Percentiles rank a stretch among this genome's conserved stretches.
Evolutionary conservation across 805 yeast genomes (phyloP).

Genomic region (Diddensiella transvaalensis): DNA sequence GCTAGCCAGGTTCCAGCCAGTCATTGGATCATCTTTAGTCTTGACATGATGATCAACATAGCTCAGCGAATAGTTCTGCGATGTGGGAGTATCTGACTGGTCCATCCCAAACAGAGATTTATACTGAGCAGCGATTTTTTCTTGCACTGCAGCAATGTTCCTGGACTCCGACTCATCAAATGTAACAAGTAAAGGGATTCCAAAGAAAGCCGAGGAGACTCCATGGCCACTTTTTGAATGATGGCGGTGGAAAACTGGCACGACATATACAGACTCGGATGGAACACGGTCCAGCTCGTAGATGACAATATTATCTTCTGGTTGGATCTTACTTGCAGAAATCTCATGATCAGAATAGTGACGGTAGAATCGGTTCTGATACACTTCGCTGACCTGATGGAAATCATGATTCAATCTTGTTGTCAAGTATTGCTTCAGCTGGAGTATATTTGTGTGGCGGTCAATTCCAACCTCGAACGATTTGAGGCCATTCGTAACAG

Average conservation of each 20-base stretch:
- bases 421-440: constrained; percentile 60
- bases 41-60: constrained; percentile 8
- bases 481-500: constrained; percentile 34
- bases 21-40: constrained; percentile 11
- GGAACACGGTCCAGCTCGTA: constrained; percentile 43
- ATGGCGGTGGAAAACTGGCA: constrained; percentile 24
- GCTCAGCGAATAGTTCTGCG: constrained; percentile 1
- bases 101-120: neutral
- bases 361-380: constrained; percentile 62
- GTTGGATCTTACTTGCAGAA: constrained; percentile 59
- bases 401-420: constrained; percentile 36
- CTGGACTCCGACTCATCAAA: constrained; percentile 48
- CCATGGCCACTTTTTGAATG: constrained; percentile 1
- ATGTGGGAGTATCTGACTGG: neutral
- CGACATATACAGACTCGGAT: constrained; percentile 13
- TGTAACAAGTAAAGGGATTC: constrained; percentile 71
- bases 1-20: constrained; percentile 13
- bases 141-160: constrained; percentile 56
- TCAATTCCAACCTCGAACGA: constrained; percentile 59
- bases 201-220: constrained; percentile 53
- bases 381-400: constrained; percentile 55
- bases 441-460: constrained; percentile 59
- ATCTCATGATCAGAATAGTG: constrained; percentile 61
- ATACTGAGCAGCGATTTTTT: constrained; percentile 42
- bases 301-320: constrained; percentile 61